A percentile compares a stretch with the other conserved stretches of the same genome.
These are phyloP conservation scores for Cystobasidium pallidum DNA, from an alignment of 1,284 basidiomycete species.

Conservation along the genomic window DNA sequence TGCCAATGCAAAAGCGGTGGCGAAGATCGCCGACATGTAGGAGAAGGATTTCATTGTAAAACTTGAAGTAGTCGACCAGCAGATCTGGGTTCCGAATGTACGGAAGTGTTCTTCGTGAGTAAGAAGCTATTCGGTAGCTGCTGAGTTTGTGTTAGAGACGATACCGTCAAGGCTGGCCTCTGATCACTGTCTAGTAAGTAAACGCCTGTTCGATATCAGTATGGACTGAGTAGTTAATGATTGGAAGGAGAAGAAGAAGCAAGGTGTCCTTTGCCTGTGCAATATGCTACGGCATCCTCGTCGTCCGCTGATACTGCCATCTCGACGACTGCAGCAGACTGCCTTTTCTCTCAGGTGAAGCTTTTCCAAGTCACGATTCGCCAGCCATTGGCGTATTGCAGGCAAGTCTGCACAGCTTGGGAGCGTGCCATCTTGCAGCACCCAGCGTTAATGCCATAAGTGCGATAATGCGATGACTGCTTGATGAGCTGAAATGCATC, in stretches of 20 bases:
- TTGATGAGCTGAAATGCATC: slow-evolving; percentile 5
- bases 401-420: slow-evolving; percentile 22
- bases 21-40: slow-evolving; percentile 39
- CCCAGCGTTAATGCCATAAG: slow-evolving; percentile 1
- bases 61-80: slow-evolving; percentile 3
- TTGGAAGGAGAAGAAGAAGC: slow-evolving; percentile 23
- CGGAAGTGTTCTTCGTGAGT: no score
- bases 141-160: not conserved
- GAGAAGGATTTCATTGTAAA: slow-evolving; percentile 32
- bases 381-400: slow-evolving; percentile 18
- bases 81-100: not conserved
- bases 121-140: slow-evolving; percentile 8
- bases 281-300: not conserved
- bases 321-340: slow-evolving; percentile 14
- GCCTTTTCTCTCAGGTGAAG: not conserved
- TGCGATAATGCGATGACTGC: not conserved
- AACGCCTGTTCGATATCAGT: slow-evolving; percentile 7
- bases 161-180: slow-evolving; percentile 12
- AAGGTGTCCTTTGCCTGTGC: not conserved
- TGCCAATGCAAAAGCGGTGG: slow-evolving; percentile 29
- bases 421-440: slow-evolving; percentile 20
- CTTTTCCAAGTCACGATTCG: not conserved
- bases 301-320: slow-evolving; percentile 11
- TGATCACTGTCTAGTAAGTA: not conserved
- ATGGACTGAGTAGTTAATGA: not conserved